Base-by-base conservation (phyloP, 495 filamentous ascomycete species). In the Trichocladium antarcticum region DNA sequence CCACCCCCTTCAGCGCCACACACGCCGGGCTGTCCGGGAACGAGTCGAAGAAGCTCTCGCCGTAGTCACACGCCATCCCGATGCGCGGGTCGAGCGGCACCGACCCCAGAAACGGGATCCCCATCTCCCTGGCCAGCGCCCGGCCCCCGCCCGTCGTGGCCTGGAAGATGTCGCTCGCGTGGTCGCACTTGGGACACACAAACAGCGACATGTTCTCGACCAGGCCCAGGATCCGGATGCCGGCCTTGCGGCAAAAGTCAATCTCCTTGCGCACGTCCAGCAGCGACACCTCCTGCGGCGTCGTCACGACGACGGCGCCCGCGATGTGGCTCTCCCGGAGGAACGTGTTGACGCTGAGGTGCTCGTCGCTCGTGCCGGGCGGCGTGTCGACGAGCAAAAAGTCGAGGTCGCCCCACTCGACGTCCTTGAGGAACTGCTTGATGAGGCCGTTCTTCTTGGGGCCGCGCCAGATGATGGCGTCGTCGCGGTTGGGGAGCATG, bases 181-280 rank as follows among this genome's bases (percentile, higher is more conserved):
- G 78, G 31, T 74, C 82, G 64, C 92, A 98, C 34, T 83, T 87
- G 4, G 86, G 87, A 63, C 92, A 98, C 34, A 97, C 88, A 65
- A 95, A 98, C 9, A 88, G 87, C 42, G 80, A 83, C 92, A 98
- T 98, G 63, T 98, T 98, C 73, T 98, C 92, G 34, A 96, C 93
- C 12, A 98, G 67, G 0, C 92, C 93, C 17, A 98, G 58, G 2
- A 98, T 76, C 31, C 70, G 74, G 45, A 98, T 96, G 1, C 86
- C 89, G 5, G 93, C 93, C 67, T 98, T 98, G 44, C 79, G 74
- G 64, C 93, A 97, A 58, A 98, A 98, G 59, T 96, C 89, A 42
- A 98, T 88, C 62, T 97, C 92, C 62, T 95, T 95, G 53, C 92
- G 70, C 22, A 98, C 92, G 63, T 98, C 92, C 41, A 97, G 71